Percentiles rank a stretch among this genome's conserved stretches.
These are phyloP conservation scores for Mercurialis annua DNA, from an alignment of 345 rosid genomes.

Conservation along the genomic window DNA sequence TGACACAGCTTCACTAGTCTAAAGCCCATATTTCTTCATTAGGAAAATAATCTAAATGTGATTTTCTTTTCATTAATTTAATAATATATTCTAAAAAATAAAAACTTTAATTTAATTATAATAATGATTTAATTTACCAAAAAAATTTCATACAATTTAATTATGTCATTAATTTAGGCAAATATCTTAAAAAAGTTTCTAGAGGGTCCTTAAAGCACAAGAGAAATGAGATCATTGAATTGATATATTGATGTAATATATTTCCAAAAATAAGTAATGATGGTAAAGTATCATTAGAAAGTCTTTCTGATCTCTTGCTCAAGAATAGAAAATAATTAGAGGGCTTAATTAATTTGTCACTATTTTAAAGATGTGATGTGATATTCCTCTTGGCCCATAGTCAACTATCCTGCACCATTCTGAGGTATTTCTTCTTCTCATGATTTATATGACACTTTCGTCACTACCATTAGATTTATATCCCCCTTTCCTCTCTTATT, in stretches of 20 bases:
- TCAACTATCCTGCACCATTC: conserved; percentile 13
- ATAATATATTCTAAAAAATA: too few species aligned
- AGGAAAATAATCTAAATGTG: too few species aligned
- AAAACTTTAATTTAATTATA: too few species aligned
- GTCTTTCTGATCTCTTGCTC: conserved; percentile 10
- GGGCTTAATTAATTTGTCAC: conserved; percentile 11
- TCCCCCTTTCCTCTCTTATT: too few species aligned
- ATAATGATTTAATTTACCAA: too few species aligned
- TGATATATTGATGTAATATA: conserved; percentile 6
- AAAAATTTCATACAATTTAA: background rate
- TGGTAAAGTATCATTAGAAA: conserved; percentile 1
- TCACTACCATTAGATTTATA: too few species aligned
- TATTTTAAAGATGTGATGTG: conserved; percentile 12
- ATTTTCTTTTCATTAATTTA: too few species aligned
- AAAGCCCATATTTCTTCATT: too few species aligned
- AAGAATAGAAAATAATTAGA: conserved; percentile 5
- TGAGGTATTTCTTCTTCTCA: background rate
- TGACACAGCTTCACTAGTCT: too few species aligned
- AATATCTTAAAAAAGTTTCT: background rate
- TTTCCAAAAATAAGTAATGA: conserved; percentile 4
- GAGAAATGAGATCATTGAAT: conserved; percentile 1
- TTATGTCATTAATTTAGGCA: background rate
- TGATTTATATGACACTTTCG: conserved; percentile 1
- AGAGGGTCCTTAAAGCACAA: conserved; percentile 1
- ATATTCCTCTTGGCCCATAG: conserved; percentile 4